phyloP scores from a whole-genome alignment of 2,329 filamentous ascomycete genomes.

The Cryoendolithus antarcticus region DNA sequence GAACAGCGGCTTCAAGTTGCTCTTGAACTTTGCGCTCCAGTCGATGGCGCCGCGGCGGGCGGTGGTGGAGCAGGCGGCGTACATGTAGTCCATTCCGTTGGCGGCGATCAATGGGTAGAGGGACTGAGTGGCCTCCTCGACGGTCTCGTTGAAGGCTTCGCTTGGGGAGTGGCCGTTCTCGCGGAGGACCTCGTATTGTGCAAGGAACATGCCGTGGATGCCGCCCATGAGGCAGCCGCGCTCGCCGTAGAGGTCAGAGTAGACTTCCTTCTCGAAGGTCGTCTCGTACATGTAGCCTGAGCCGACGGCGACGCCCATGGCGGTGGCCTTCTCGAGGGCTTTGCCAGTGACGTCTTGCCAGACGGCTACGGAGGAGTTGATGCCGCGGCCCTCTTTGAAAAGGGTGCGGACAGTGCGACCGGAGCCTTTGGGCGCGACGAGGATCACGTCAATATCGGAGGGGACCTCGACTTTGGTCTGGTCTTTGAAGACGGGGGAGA shows the following conservation, averaged over 20 bases:
- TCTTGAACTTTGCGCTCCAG: conserved; percentile 97
- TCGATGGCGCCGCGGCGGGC: conserved; percentile 97
- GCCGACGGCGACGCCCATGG: conserved; percentile 92
- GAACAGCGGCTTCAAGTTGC: conserved; percentile 96
- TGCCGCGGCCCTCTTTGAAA: conserved; percentile 97
- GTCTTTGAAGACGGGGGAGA: conserved; percentile 99
- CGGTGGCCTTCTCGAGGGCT: conserved; percentile 94
- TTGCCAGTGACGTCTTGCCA: conserved; percentile 97
- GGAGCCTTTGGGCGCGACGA: conserved; percentile 97
- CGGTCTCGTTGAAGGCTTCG: conserved; percentile 99
- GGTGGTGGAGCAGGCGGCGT: conserved; percentile 97
- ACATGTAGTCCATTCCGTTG: conserved; percentile 99
- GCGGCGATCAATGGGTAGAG: conserved; percentile 94
- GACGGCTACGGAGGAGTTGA: conserved; percentile 98
- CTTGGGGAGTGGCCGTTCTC: conserved; percentile 95
- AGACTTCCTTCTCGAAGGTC: conserved; percentile 99
- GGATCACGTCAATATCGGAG: conserved; percentile 94
- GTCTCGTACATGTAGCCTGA: conserved; percentile 99
- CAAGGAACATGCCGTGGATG: conserved; percentile 99
- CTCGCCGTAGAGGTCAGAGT: conserved; percentile 99
- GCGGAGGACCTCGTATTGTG: conserved; percentile 99
- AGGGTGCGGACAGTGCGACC: conserved; percentile 96
- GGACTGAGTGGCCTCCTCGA: conserved; percentile 97
- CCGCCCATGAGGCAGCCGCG: conserved; percentile 99
- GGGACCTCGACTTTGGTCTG: conserved; percentile 98